Evolutionary conservation across 139 green algal genomes (phyloP).

Genomic region (Micractinium sp.): DNA sequence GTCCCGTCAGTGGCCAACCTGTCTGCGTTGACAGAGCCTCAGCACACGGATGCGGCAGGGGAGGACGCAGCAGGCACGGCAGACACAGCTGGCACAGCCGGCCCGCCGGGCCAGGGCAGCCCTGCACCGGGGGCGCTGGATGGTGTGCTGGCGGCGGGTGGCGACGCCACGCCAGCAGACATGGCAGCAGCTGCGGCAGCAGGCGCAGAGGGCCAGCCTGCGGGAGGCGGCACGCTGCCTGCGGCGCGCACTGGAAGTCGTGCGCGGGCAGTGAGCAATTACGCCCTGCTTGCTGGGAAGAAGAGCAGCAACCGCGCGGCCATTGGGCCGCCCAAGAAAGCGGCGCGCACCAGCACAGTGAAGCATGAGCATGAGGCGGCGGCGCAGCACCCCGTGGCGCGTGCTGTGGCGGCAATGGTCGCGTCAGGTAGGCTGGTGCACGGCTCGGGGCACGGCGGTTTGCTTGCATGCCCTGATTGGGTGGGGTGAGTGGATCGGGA

Average conservation of each 20-base stretch:
- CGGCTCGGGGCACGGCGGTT: background rate
- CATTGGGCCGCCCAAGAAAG: constrained; percentile 35
- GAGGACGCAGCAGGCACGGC: background rate
- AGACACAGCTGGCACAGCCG: background rate
- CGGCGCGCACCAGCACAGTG: background rate
- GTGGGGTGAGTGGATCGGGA: too few relatives aligned
- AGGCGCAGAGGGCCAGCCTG: background rate
- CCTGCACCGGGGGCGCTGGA: background rate
- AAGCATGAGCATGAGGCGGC: constrained; percentile 5
- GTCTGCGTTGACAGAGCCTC: background rate
- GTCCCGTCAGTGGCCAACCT: constrained; percentile 12
- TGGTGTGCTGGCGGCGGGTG: background rate
- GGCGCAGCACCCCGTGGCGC: constrained; percentile 38
- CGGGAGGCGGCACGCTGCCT: background rate
- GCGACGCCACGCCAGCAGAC: constrained; percentile 6
- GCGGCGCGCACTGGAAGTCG: background rate
- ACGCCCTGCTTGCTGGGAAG: constrained; percentile 55
- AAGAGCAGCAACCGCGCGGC: constrained; percentile 10
- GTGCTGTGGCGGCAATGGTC: constrained; percentile 42
- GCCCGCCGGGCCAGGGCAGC: background rate
- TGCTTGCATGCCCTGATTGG: background rate
- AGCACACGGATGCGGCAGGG: background rate
- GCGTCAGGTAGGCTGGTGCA: constrained; percentile 30
- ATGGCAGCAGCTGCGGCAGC: background rate
- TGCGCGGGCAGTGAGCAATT: constrained; percentile 43